phyloP scores from a whole-genome alignment of 1,284 basidiomycete species.

The Tremellales sp. region DNA sequence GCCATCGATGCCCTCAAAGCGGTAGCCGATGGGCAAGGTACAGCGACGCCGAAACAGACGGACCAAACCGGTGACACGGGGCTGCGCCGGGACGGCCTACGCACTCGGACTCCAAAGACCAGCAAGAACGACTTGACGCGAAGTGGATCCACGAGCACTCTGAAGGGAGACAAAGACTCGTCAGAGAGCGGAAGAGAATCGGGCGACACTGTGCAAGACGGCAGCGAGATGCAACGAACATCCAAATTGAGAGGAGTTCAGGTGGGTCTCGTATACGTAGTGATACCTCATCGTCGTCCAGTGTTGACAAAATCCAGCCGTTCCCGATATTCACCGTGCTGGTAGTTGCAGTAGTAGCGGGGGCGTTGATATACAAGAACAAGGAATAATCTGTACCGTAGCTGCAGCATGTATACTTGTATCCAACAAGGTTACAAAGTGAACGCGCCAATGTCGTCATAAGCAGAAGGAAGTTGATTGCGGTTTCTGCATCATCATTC shows the following conservation, averaged over 20 bases:
- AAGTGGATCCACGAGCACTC: conserved; percentile 8
- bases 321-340: conserved; percentile 36
- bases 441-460: too few relatives aligned
- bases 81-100: not conserved
- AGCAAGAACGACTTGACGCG: conserved; percentile 1
- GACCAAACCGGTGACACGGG: conserved; percentile 1
- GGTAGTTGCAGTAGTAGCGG: conserved; percentile 38
- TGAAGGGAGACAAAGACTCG: conserved; percentile 23
- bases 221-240: not conserved
- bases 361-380: conserved; percentile 35
- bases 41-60: conserved; percentile 25
- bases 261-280: not conserved
- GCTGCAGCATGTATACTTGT: not conserved
- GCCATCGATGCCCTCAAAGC: conserved; percentile 36
- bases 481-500: not conserved
- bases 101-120: not conserved
- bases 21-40: conserved; percentile 15
- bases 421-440: too few relatives aligned
- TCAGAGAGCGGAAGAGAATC: conserved; percentile 39
- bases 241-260: not conserved
- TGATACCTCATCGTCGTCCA: not conserved
- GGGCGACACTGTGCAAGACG: conserved; percentile 37
- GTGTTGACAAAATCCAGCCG: conserved; percentile 12
- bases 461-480: too few relatives aligned
- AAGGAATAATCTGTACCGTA: conserved; percentile 16